Base-by-base conservation (phyloP, 495 filamentous ascomycete genomes). In the Neurospora sp. region DNA sequence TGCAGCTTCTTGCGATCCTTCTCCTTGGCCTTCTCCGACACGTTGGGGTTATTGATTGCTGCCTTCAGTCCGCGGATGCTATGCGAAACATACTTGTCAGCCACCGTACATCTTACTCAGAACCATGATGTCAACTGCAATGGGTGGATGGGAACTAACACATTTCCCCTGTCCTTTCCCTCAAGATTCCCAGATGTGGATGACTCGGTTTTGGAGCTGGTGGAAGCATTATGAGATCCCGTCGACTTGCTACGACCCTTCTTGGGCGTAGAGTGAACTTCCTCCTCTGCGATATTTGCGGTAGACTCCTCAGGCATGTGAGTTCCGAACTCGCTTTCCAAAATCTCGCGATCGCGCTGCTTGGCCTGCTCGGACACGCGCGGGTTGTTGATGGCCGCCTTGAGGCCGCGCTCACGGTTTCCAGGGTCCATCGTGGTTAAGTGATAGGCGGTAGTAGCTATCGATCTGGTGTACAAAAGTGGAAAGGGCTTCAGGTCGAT, bases 351-450 rank as follows among this genome's bases (percentile, higher is more conserved):
- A 69, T 76, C 75, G 41, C 73, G 73, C 65, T 75, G 41, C 39
- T 75, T 76, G 27, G 73, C 75, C 39, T 75, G 16, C 22, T 76
- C 75, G 1, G 75, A 76, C 2, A 76, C 75, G 35, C 77, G 73
- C 39, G 79, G 79, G 69, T 80, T 80, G 72, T 74, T 70, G 68
- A 79, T 37, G 71, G 79, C 79, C 9, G 79, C 77, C 42, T 73
- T 75, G 38, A 79, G 76, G 71, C 79, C 79, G 4, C 79, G 74
- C 31, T 80, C 77, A 22, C 78, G 78, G 35, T 79, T 76, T n/a
- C 65, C 72, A 40, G 72, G 40, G 20, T 80, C 78, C 12, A 74
- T 46, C 76, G 77, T 79, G 12, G 6, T 75, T 68, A 4, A 35
- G 14, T 35, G 27, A 35, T 27, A 39, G 27, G 53, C 6, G 12